Percentiles rank a stretch among this genome's conserved stretches.
phyloP scores from a whole-genome alignment of 2,329 filamentous ascomycete species.

The Colletotrichum gigasporum region DNA sequence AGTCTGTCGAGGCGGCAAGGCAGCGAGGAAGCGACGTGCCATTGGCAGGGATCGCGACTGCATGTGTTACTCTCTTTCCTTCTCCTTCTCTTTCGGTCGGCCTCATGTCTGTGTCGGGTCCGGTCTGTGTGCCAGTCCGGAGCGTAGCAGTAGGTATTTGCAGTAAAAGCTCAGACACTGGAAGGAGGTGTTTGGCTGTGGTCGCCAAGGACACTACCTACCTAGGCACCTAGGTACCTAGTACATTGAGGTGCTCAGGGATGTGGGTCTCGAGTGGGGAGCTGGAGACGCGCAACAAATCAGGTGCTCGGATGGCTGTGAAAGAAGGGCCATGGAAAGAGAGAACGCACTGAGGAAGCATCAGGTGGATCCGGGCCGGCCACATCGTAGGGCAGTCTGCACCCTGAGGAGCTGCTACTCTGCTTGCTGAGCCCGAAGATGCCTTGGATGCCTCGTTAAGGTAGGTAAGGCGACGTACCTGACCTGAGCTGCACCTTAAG shows the following conservation, averaged over 20 bases:
- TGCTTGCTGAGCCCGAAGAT: too few species aligned
- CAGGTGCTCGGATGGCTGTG: conserved; percentile 4
- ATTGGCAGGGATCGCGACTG: neutral
- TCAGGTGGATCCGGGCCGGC: conserved; percentile 4
- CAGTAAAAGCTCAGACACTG: too few species aligned
- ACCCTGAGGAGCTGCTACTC: neutral
- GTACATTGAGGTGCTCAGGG: neutral
- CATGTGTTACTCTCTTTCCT: neutral
- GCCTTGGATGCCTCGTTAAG: too few species aligned
- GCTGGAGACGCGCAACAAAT: conserved; percentile 11
- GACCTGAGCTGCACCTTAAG: too few species aligned
- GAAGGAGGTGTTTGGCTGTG: too few species aligned
- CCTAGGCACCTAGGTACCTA: too few species aligned
- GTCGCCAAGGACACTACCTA: too few species aligned
- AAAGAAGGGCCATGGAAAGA: conserved; percentile 18
- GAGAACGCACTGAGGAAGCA: conserved; percentile 14
- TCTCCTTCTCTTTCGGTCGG: neutral
- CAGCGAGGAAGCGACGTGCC: neutral
- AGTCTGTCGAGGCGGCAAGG: neutral
- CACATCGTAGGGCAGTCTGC: neutral
- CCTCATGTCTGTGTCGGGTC: neutral
- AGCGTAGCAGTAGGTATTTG: too few species aligned
- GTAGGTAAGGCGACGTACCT: too few species aligned
- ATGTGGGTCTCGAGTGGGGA: neutral
- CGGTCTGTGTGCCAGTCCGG: neutral